Conservation (phyloP, 179 eudicot species). For the Silene coronaria region DNA sequence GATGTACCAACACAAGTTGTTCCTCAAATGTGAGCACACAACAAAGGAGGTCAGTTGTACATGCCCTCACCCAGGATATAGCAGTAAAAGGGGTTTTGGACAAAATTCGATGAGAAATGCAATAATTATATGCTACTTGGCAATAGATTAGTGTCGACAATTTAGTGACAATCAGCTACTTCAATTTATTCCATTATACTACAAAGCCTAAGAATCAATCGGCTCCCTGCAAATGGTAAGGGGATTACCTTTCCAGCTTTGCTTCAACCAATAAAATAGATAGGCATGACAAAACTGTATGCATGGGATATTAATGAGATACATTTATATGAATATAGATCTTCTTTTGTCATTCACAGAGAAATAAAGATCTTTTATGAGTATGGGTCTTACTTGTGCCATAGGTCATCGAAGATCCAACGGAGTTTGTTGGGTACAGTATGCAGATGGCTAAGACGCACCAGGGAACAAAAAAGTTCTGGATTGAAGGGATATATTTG, state of each 20-base stretch:
- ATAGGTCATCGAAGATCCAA: conserved; percentile 60
- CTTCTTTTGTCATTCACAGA: background rate
- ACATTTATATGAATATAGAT: background rate
- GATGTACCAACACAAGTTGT: background rate
- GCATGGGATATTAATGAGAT: background rate
- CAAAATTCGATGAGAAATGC: background rate
- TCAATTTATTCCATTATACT: background rate
- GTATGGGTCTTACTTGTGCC: conserved; percentile 51
- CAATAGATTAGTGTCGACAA: background rate
- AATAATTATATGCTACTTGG: background rate
- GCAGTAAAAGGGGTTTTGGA: background rate
- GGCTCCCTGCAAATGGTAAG: background rate
- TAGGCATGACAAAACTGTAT: background rate
- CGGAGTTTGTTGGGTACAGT: conserved; percentile 70
- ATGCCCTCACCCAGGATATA: background rate
- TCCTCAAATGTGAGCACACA: background rate
- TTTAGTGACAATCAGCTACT: background rate
- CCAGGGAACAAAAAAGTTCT: conserved; percentile 48
- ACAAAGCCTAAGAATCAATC: background rate
- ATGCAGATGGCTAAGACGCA: conserved; percentile 57
- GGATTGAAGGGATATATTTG: conserved; percentile 70
- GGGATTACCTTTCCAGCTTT: background rate
- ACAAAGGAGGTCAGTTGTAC: background rate
- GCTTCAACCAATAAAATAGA: conserved; percentile 1
- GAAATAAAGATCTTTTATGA: background rate